Percentiles rank a stretch among this genome's conserved stretches.
phyloP scores from a whole-genome alignment of 1,284 basidiomycete genomes.

The Paramarasmius palmivorus region DNA sequence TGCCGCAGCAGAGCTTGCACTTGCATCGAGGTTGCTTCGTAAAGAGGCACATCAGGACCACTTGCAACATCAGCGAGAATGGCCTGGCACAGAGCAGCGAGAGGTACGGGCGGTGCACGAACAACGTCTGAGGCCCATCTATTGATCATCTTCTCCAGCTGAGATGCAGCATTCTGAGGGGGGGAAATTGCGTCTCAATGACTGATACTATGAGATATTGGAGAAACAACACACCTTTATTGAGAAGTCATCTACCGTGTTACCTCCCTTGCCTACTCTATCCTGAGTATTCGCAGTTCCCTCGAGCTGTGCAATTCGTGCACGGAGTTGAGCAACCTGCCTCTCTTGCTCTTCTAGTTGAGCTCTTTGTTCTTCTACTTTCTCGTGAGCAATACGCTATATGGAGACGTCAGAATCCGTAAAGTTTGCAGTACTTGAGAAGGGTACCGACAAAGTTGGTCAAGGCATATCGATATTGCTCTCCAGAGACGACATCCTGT shows the following conservation, averaged over 20 bases:
- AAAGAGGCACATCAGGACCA: constrained; percentile 37
- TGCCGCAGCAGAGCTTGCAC: constrained; percentile 77
- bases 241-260: constrained; percentile 79
- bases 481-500: constrained; percentile 62
- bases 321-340: constrained; percentile 70
- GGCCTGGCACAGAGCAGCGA: constrained; percentile 58
- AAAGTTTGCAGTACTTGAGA: background rate
- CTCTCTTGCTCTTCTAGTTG: constrained; percentile 82
- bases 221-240: constrained; percentile 66
- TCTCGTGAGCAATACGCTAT: constrained; percentile 81
- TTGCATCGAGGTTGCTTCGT: constrained; percentile 59
- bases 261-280: constrained; percentile 47
- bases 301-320: constrained; percentile 71
- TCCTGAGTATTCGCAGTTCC: constrained; percentile 46
- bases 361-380: constrained; percentile 75
- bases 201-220: background rate
- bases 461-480: constrained; percentile 77
- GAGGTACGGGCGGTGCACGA: constrained; percentile 51
- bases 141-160: constrained; percentile 77
- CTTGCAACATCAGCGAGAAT: constrained; percentile 59
- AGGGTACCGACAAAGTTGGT: constrained; percentile 68
- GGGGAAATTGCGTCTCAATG: background rate
- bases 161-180: constrained; percentile 68
- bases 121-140: constrained; percentile 79
- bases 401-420: background rate